Percentiles rank a stretch among this genome's conserved stretches.
Conservation (phyloP, 2,329 filamentous ascomycete species). For the Arachnomyces sp. region DNA sequence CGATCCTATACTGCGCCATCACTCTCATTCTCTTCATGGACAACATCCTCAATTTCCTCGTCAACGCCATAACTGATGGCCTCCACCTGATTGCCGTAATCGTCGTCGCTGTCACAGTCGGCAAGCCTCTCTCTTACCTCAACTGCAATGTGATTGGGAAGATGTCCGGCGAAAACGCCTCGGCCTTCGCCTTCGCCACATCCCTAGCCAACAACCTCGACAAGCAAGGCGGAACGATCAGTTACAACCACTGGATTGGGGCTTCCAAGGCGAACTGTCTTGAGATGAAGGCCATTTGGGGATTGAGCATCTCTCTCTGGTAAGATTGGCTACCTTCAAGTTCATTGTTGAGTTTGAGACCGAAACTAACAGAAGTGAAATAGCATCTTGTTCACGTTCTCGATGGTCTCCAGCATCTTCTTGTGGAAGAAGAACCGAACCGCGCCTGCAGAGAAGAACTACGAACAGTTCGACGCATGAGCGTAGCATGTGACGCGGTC, state of each 20-base stretch:
- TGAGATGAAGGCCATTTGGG: constrained; percentile 83
- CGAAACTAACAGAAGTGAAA: no score
- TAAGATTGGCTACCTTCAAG: constrained; percentile 30
- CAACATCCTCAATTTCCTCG: constrained; percentile 63
- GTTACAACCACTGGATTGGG: constrained; percentile 50
- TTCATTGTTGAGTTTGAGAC: not conserved
- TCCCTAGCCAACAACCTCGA: constrained; percentile 45
- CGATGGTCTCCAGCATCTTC: no score
- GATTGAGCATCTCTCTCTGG: constrained; percentile 69
- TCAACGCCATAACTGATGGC: constrained; percentile 57
- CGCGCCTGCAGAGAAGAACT: no score
- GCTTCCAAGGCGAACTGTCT: constrained; percentile 60
- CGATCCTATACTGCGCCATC: constrained; percentile 69
- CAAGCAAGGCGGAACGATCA: constrained; percentile 41
- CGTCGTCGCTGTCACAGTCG: constrained; percentile 67
- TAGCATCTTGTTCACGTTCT: no score
- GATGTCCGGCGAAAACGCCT: constrained; percentile 37
- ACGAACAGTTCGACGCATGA: no score
- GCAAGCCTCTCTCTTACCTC: constrained; percentile 70
- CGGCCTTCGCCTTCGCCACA: constrained; percentile 47
- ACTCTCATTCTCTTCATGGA: constrained; percentile 76
- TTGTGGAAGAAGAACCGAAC: no score
- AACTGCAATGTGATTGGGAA: constrained; percentile 55
- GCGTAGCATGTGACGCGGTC: no score
- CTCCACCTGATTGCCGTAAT: constrained; percentile 67